phyloP scores from a whole-genome alignment of 257 asterid genomes.

The Linaria vulgaris region DNA sequence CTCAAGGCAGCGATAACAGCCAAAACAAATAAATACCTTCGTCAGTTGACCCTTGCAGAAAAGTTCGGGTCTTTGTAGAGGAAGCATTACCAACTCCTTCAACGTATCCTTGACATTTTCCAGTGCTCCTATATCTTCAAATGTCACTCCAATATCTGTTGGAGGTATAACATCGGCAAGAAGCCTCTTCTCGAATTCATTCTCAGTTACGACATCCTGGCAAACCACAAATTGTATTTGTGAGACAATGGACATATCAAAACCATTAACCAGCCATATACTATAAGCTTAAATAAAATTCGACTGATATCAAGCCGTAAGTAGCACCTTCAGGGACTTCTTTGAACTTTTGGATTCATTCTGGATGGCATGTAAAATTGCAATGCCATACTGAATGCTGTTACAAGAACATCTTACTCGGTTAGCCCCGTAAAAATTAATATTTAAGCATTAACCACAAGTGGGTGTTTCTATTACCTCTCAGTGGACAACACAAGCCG shows the following conservation, averaged over 20 bases:
- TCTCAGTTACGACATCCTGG: conserved; percentile 80
- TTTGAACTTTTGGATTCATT: conserved; percentile 69
- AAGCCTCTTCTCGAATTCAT: conserved; percentile 88
- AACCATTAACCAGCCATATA: conserved; percentile 11
- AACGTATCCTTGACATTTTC: conserved; percentile 86
- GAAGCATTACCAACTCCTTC: conserved; percentile 94
- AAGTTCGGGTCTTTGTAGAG: conserved; percentile 87
- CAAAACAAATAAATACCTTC: conserved; percentile 39
- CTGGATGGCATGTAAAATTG: conserved; percentile 57
- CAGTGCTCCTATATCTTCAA: conserved; percentile 93
- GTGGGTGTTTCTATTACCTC: conserved; percentile 49
- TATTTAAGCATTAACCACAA: conserved; percentile 22
- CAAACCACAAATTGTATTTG: conserved; percentile 23
- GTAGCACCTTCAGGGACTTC: conserved; percentile 77
- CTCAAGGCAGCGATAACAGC: too few species aligned
- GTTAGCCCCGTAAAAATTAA: conserved; percentile 19
- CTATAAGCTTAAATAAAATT: conserved; percentile 3
- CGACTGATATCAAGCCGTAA: conserved; percentile 21
- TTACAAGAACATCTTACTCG: conserved; percentile 18
- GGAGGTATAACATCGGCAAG: conserved; percentile 53
- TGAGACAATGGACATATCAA: conserved; percentile 13
- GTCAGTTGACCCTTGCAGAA: conserved; percentile 87
- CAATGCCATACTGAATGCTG: conserved; percentile 77
- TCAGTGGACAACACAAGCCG: conserved; percentile 56
- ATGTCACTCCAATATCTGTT: conserved; percentile 77